Percentiles rank a stretch among this genome's conserved stretches.
These are phyloP conservation scores for Pseudocercospora fijiensis DNA, from an alignment of 2,329 filamentous ascomycete genomes.

Conservation along the genomic window DNA sequence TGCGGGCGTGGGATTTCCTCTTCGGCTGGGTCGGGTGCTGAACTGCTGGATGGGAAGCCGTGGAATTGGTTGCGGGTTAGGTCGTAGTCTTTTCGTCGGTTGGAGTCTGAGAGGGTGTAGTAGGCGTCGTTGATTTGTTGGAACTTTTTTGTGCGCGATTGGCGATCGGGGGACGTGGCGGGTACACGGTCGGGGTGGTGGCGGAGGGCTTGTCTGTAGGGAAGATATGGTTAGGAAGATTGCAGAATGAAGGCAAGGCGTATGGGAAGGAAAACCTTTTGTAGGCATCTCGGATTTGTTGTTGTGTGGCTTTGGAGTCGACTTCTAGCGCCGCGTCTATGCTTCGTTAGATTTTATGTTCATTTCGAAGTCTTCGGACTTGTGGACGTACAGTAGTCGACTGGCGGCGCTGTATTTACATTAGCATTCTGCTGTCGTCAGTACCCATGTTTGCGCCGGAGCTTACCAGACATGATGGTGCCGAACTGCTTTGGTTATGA, in stretches of 20 bases:
- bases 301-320: slow-evolving; percentile 66
- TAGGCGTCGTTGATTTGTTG: slow-evolving; percentile 92
- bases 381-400: slow-evolving; percentile 34
- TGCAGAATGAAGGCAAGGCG: not conserved
- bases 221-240: not conserved
- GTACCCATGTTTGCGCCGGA: not conserved
- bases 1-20: slow-evolving; percentile 50
- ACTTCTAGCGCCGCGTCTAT: slow-evolving; percentile 38
- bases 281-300: slow-evolving; percentile 91
- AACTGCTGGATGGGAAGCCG: slow-evolving; percentile 43
- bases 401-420: slow-evolving; percentile 34
- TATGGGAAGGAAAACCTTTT: slow-evolving; percentile 59
- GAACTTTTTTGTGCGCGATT: slow-evolving; percentile 79
- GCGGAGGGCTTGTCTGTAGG: slow-evolving; percentile 68
- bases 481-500: not conserved
- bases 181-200: slow-evolving; percentile 91
- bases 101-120: slow-evolving; percentile 80
- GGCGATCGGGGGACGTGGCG: slow-evolving; percentile 76
- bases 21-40: slow-evolving; percentile 46
- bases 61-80: slow-evolving; percentile 61
- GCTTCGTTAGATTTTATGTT: not conserved
- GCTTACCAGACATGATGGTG: slow-evolving; percentile 3
- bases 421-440: not conserved
- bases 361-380: not conserved
- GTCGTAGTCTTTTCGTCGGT: slow-evolving; percentile 81